Evolutionary conservation across 495 filamentous ascomycete genomes (phyloP).

Genomic region (Daldinia childiae): DNA sequence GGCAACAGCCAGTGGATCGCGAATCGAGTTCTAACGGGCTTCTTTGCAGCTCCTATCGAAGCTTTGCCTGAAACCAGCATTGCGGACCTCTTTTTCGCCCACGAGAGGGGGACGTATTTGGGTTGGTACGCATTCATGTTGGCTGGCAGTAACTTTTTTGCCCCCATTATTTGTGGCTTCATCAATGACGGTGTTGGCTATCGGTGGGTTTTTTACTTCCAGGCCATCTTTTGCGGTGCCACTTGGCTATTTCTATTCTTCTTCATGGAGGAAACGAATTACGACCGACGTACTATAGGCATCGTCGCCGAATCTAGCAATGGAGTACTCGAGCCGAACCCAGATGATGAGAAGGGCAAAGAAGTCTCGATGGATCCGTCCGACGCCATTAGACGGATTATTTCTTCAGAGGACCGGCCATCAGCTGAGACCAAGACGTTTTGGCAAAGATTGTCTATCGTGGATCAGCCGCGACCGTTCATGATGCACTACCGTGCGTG

Average conservation of each 20-base stretch:
- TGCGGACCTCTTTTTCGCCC: constrained; percentile 73
- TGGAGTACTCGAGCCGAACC: constrained; percentile 2
- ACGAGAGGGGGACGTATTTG: constrained; percentile 72
- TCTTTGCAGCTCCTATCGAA: constrained; percentile 73
- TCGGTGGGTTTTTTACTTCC: constrained; percentile 72
- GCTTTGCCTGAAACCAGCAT: constrained; percentile 68
- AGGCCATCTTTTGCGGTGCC: constrained; percentile 67
- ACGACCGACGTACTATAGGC: constrained; percentile 53
- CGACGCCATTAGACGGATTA: constrained; percentile 40
- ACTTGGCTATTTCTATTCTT: constrained; percentile 69
- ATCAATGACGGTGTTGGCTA: constrained; percentile 71
- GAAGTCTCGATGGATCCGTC: constrained; percentile 16
- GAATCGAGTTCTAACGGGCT: constrained; percentile 68
- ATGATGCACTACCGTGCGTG: constrained; percentile 57
- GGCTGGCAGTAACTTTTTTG: constrained; percentile 71
- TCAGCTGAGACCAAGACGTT: constrained; percentile 55
- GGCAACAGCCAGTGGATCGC: constrained; percentile 71
- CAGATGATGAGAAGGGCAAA: constrained; percentile 34
- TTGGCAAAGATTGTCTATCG: constrained; percentile 62
- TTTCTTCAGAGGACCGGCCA: constrained; percentile 44
- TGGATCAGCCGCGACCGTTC: constrained; percentile 61
- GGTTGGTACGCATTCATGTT: constrained; percentile 71
- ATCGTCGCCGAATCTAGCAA: constrained; percentile 37
- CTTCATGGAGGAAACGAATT: constrained; percentile 77
- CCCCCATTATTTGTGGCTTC: constrained; percentile 72